Evolutionary conservation across 805 yeast genomes (phyloP).

Genomic region (Yarrowia sp.): DNA sequence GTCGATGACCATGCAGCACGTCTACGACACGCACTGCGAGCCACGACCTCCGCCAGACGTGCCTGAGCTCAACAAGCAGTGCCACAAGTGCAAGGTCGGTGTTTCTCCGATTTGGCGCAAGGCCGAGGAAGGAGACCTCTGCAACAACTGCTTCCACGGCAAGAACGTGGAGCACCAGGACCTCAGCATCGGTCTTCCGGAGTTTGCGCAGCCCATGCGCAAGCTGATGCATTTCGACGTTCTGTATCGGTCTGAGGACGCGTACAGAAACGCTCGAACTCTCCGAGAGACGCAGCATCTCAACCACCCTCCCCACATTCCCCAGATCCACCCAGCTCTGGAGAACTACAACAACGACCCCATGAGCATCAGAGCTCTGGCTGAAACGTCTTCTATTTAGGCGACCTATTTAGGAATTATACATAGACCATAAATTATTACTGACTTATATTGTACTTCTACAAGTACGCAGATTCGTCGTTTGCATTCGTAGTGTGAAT

Average conservation of each 20-base stretch:
- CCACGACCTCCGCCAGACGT: slow-evolving; percentile 13
- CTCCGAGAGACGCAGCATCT: background rate
- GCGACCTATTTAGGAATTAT: too few species aligned
- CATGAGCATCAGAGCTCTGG: background rate
- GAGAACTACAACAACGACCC: background rate
- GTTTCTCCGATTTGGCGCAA: slow-evolving; percentile 14
- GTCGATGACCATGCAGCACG: background rate
- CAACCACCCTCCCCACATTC: background rate
- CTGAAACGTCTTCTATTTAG: background rate
- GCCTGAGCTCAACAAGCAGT: slow-evolving; percentile 11
- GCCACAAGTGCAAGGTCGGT: slow-evolving; percentile 1
- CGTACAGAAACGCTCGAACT: background rate
- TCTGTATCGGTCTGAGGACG: background rate
- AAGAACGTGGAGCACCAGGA: background rate
- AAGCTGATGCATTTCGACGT: slow-evolving; percentile 18
- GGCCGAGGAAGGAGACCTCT: background rate
- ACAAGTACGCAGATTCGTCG: too few species aligned
- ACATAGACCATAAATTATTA: slow-evolving; percentile 19
- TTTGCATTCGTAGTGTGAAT: too few species aligned
- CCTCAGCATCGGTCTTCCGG: slow-evolving; percentile 12
- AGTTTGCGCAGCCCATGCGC: background rate
- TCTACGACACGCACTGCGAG: slow-evolving; percentile 12
- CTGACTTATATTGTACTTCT: background rate
- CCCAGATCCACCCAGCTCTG: slow-evolving; percentile 6
- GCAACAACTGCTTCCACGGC: slow-evolving; percentile 2